Conservation (phyloP, 371 early-diverging fungal genomes). For the Batkoa obscura region DNA sequence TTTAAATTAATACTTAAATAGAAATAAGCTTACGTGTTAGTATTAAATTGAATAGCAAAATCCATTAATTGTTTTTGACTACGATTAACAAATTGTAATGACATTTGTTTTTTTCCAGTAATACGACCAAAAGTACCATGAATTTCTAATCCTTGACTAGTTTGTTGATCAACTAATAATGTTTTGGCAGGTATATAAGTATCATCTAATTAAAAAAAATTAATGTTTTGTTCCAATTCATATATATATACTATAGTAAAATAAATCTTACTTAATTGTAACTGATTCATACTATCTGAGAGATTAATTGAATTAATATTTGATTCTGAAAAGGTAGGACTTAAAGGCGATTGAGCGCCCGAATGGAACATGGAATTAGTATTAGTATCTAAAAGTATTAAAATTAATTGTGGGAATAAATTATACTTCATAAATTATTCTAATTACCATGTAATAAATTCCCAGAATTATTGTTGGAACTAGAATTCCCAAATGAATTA, state of each 20-base stretch:
- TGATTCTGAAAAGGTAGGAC: neutral
- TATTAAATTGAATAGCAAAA: constrained; percentile 3
- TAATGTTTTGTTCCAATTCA: too few relatives aligned
- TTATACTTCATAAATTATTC: too few relatives aligned
- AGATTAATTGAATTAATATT: neutral
- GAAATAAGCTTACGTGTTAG: neutral
- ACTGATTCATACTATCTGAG: neutral
- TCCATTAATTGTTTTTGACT: neutral
- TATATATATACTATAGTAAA: neutral
- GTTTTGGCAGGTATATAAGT: neutral
- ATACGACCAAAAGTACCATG: neutral
- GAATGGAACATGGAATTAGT: too few relatives aligned
- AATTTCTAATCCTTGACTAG: neutral
- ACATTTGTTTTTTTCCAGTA: neutral
- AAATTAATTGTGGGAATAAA: too few relatives aligned
- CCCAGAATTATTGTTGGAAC: too few relatives aligned
- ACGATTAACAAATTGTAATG: neutral
- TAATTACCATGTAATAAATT: too few relatives aligned
- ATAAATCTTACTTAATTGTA: neutral
- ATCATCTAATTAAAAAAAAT: neutral
- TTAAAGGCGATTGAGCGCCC: too few relatives aligned
- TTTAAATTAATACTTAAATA: too few relatives aligned
- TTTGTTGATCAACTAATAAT: neutral
- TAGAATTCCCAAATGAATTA: too few relatives aligned
- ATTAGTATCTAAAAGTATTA: too few relatives aligned